Evolutionary conservation across 1,284 basidiomycete species (phyloP), one percentile per base, ranked within the genome.

Genomic region (Mycena sp.): DNA sequence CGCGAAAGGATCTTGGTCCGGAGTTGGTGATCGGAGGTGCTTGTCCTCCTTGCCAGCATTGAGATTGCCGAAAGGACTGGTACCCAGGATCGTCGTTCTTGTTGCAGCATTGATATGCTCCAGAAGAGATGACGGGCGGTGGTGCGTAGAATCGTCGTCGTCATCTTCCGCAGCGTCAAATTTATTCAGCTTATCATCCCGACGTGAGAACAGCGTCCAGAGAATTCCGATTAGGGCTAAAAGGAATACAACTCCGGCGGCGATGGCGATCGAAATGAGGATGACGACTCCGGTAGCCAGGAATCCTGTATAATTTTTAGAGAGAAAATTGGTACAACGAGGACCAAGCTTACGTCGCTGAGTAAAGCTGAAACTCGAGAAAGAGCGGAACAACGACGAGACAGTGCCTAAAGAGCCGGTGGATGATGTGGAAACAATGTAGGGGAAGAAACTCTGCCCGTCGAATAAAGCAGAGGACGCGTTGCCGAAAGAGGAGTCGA

Each of bases 251-350:
- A 99, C 88, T 26, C 96, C 97, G 11, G 96, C 95, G 4, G 94
- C 90, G 67, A 99, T 98, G 29, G 96, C 97, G 70, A 99, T 98
- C 5, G 95, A 97, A 70, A 99, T 96, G 40, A 99, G 85, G 66
- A 99, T 98, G 58, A 99, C 95, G 38, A 99, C 85, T 2, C 96
- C 98, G 25, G 90, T 88, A 1, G 95, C 94, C 54, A 98, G 87
- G 84, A 91, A 93, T 74, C 89, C 95, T 95, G 67, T 6, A 61
- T 37, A 43, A 63, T 53, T 21, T 43, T 29, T 68, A n/a, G 67
- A 53, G 53, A 46, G 3, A 26, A 46, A 50, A 49, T 58, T 21
- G 40, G 38, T 10, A 43, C 51, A 29, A 41, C 49, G 51, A 59
- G 23, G 32, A 28, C n/a, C n/a, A n/a, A n/a, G 83, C 92, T 82